These are phyloP conservation scores for Tolypocladium ovalisporum DNA, from an alignment of 2,329 filamentous ascomycete species.

Conservation along the genomic window DNA sequence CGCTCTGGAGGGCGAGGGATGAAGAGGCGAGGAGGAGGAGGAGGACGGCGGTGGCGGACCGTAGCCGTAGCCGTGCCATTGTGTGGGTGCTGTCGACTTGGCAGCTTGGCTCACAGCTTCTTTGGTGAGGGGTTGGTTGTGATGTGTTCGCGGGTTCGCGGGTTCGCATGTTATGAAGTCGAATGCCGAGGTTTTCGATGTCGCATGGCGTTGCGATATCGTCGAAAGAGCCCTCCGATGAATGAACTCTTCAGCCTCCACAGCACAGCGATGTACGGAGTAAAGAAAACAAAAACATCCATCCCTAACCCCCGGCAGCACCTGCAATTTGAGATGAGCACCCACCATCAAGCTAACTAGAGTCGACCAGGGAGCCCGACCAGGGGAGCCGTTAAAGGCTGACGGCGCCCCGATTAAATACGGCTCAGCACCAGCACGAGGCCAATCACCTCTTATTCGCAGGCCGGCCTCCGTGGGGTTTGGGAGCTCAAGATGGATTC, in stretches of 20 bases:
- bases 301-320: not conserved
- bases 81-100: not conserved
- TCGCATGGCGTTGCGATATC: not conserved
- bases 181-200: not conserved
- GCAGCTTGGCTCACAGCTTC: not conserved
- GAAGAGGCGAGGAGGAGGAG: conserved; percentile 14
- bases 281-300: not conserved
- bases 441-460: not conserved
- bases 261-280: too few relatives aligned
- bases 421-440: not conserved
- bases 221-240: not conserved
- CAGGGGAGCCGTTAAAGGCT: not conserved
- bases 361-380: not conserved
- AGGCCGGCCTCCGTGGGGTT: not conserved
- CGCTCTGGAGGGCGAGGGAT: conserved; percentile 13
- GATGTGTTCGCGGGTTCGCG: not conserved
- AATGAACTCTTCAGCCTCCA: not conserved
- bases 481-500: not conserved
- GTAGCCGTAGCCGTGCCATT: conserved; percentile 15
- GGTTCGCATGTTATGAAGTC: not conserved
- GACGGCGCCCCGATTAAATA: not conserved
- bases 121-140: not conserved
- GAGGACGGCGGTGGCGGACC: conserved; percentile 13
- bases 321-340: not conserved
- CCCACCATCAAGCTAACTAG: not conserved